Evolutionary conservation across 1,139 yeast genomes (phyloP).

Genomic region (Yamadazyma blattariae): DNA sequence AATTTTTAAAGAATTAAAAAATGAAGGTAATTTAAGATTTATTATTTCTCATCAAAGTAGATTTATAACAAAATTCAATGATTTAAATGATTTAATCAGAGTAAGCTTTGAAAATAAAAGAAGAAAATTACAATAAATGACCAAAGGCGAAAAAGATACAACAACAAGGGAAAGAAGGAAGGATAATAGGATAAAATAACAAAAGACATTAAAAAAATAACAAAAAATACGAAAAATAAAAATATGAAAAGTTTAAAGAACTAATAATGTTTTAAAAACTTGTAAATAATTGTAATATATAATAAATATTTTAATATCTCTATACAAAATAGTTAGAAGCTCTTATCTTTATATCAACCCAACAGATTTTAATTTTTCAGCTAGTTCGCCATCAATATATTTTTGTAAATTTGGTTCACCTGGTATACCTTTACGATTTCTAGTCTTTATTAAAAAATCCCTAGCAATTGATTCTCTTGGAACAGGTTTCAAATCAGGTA

Average conservation of each 20-base stretch:
- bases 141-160: too few species aligned
- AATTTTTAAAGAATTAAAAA: constrained; percentile 26
- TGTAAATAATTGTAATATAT: too few species aligned
- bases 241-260: too few species aligned
- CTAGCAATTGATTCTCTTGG: constrained; percentile 69
- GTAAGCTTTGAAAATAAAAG: constrained; percentile 1
- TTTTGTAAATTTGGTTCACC: constrained; percentile 75
- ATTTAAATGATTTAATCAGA: constrained; percentile 21
- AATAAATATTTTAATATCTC: too few species aligned
- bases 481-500: constrained; percentile 77
- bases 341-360: constrained; percentile 27
- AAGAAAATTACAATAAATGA: constrained; percentile 4
- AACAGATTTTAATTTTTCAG: constrained; percentile 49
- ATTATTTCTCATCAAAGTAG: constrained; percentile 25
- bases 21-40: constrained; percentile 20
- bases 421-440: constrained; percentile 80
- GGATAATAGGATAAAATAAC: too few species aligned
- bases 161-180: too few species aligned
- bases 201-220: too few species aligned
- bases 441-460: constrained; percentile 85
- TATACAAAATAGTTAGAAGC: too few species aligned
- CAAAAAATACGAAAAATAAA: too few species aligned
- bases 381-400: constrained; percentile 64
- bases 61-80: constrained; percentile 31
- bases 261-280: too few species aligned